Conservation (phyloP, 2,329 filamentous ascomycete species). For the Xylariales sp. region DNA sequence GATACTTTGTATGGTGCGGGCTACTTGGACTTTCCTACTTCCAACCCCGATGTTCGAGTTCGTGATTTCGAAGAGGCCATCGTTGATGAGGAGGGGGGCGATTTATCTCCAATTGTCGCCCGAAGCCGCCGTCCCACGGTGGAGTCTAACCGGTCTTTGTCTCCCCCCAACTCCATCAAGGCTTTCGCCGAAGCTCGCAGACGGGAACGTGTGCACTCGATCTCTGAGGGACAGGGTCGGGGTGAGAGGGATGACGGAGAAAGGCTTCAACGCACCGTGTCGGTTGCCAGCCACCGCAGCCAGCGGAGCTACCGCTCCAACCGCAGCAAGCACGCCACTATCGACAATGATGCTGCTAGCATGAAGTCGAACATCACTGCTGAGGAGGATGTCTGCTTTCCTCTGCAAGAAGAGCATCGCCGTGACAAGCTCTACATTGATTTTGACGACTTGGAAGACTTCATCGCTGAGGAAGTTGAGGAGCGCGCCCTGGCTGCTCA, state of each 20-base stretch:
- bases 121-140: constrained; percentile 53
- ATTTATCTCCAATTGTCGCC: constrained; percentile 35
- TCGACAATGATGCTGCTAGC: constrained; percentile 59
- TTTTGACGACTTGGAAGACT: constrained; percentile 91
- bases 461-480: constrained; percentile 62
- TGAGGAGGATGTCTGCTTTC: constrained; percentile 88
- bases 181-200: constrained; percentile 90
- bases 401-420: constrained; percentile 61
- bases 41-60: constrained; percentile 38
- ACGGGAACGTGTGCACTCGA: constrained; percentile 68
- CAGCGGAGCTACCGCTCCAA: constrained; percentile 35
- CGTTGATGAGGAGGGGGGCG: constrained; percentile 65
- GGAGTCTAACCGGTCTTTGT: constrained; percentile 64
- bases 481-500: constrained; percentile 45
- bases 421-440: constrained; percentile 81
- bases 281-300: constrained; percentile 61
- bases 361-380: constrained; percentile 64
- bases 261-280: constrained; percentile 66
- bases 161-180: constrained; percentile 95
- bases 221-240: constrained; percentile 38
- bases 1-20: constrained; percentile 61
- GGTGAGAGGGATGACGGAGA: constrained; percentile 45
- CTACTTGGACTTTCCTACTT: constrained; percentile 34
- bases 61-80: constrained; percentile 87
- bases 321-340: constrained; percentile 49